Percentiles rank a stretch among this genome's conserved stretches.
Evolutionary conservation across 2,329 filamentous ascomycete species (phyloP).

Genomic region (Fusarium tjaetaba): DNA sequence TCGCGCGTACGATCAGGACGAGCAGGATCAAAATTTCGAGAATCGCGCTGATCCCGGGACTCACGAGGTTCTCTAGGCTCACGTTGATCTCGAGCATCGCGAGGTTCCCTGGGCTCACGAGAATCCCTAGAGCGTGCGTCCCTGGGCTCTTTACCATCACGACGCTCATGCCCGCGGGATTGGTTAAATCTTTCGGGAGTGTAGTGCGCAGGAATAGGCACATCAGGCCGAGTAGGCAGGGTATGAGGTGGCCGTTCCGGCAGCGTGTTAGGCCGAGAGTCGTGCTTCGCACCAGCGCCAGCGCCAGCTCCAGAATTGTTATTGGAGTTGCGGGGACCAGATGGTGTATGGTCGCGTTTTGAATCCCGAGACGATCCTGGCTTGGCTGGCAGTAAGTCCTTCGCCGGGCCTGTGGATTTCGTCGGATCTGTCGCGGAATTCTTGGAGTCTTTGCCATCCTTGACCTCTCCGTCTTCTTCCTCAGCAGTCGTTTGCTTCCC

Average conservation of each 20-base stretch:
- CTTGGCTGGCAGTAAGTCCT: slow-evolving; percentile 50
- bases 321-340: slow-evolving; percentile 42
- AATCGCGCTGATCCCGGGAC: slow-evolving; percentile 48
- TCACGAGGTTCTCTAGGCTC: slow-evolving; percentile 54
- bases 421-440: slow-evolving; percentile 24
- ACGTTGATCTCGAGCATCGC: slow-evolving; percentile 45
- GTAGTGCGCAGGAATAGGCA: slow-evolving; percentile 62
- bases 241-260: slow-evolving; percentile 51
- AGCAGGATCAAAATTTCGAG: slow-evolving; percentile 52
- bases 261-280: slow-evolving; percentile 49
- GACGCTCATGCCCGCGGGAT: slow-evolving; percentile 52
- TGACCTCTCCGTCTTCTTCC: slow-evolving; percentile 78
- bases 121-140: slow-evolving; percentile 50
- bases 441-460: slow-evolving; percentile 60
- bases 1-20: slow-evolving; percentile 57
- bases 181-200: slow-evolving; percentile 58
- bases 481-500: slow-evolving; percentile 52
- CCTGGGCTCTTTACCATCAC: slow-evolving; percentile 51
- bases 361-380: slow-evolving; percentile 44
- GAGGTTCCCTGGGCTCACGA: slow-evolving; percentile 43
- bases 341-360: slow-evolving; percentile 40
- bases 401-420: slow-evolving; percentile 31
- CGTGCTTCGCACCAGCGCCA: slow-evolving; percentile 33
- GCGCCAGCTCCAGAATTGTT: slow-evolving; percentile 31
- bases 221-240: slow-evolving; percentile 68